Conservation (phyloP, 139 green algal species). For the Micractinium conductrix region DNA sequence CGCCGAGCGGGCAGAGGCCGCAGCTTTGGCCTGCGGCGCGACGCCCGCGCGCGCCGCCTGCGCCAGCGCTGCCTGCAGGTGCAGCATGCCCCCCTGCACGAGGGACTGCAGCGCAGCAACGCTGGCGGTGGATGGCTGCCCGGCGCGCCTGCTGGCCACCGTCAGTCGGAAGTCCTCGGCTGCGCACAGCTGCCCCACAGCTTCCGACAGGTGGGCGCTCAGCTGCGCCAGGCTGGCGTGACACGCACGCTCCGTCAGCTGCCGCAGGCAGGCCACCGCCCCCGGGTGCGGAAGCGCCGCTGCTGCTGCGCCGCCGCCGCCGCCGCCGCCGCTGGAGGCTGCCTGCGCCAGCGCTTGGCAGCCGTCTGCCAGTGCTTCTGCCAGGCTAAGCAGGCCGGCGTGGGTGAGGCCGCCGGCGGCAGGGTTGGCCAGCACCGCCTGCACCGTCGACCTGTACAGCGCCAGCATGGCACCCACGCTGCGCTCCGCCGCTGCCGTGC, state of each 20-base stretch:
- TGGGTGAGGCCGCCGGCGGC: not conserved
- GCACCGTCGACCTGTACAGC: not conserved
- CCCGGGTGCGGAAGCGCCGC: not conserved
- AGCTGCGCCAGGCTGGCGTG: constrained; percentile 27
- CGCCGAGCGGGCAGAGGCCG: not conserved
- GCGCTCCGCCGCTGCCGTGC: not conserved
- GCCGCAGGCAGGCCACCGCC: constrained; percentile 11
- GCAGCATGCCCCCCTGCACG: constrained; percentile 33
- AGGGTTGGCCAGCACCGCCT: not conserved
- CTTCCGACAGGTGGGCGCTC: not conserved
- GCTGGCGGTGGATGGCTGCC: constrained; percentile 10
- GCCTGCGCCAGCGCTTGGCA: constrained; percentile 10
- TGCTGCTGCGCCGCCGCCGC: not conserved
- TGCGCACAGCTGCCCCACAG: not conserved
- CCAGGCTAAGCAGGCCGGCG: constrained; percentile 5
- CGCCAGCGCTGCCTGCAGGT: constrained; percentile 30
- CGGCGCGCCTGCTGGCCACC: constrained; percentile 3
- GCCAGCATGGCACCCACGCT: not conserved
- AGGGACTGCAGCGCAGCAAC: constrained; percentile 5
- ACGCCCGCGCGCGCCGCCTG: constrained; percentile 11
- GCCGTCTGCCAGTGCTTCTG: not conserved
- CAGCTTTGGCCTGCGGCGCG: constrained; percentile 1
- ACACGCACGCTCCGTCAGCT: constrained; percentile 29
- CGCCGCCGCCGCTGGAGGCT: not conserved
- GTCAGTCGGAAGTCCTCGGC: constrained; percentile 17